Evolutionary conservation across 768 basidiomycete genomes (phyloP), one percentile per base, ranked within the genome.

Genomic region (Botryobasidium botryosum): DNA sequence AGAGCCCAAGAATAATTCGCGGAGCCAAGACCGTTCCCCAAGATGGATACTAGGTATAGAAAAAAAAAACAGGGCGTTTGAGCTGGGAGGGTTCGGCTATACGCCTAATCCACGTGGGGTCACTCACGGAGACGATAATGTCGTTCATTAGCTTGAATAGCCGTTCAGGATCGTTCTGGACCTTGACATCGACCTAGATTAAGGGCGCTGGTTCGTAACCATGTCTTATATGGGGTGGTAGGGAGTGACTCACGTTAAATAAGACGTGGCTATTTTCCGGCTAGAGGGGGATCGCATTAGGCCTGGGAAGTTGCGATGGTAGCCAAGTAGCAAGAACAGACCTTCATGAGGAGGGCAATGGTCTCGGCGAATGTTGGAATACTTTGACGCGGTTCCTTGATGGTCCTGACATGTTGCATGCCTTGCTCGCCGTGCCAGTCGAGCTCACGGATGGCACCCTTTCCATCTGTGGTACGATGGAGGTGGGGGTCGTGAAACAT

Each of bases 401-500:
- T 62, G 25, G 91, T 96, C 42, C 77, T 71, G 36, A 84, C 74
- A 55, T 85, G 72, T 59, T 88, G 66, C 67, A 86, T 79, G 2
- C 74, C 76, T n/a, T 67, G 58, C 48, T 62, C 63, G 35, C 82
- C 83, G 57, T 74, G 63, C 80, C 84, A 90, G 12, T 68, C 61
- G 45, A 73, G 73, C 45, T 79, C 74, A 49, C 72, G 70, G 55
- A 90, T 67, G 17, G 84, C 51, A 67, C 63, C 57, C 71, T 79
- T 81, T 33, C 73, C 77, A 57, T 81, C 70, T n/a, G 86, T 96
- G 2, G 87, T 92, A 51, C 91, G 69, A 48, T 72, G 70, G 43
- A 92, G 64, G 21, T 70, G 72, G 13, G 87, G 83, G 61, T 96
- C 92, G 62, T 99, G 92, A 64, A 92, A 96, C 84, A 96, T 86